Base-by-base conservation (phyloP, 371 early-diverging fungal genomes). In the Mortierella sp. region DNA sequence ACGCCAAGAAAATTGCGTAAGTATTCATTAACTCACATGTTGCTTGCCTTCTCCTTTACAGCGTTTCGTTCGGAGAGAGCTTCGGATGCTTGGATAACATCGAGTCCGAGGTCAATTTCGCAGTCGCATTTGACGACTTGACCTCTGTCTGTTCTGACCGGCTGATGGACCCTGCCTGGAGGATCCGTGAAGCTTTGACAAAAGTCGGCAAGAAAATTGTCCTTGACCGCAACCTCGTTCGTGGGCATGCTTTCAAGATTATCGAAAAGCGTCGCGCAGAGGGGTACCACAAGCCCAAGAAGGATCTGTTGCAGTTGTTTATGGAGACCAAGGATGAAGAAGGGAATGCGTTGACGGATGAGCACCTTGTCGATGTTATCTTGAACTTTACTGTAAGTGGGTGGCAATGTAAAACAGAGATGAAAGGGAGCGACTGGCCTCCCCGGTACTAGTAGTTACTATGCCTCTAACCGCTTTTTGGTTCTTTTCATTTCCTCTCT, bases 231-330 rank as follows among this genome's bases (percentile, higher is more conserved):
- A 31, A 71, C 3, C 1, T 70, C 28, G 26, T 78, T 21, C 28
- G 63, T 14, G 13, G 45, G 0, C 44, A 70, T 19, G 72, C 73
- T 10, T 45, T 60, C 21, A 48, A 54, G 1, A 55, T 84, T 31
- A 78, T 84, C 31, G 74, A 75, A 31, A 73, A 75, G 47, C 80
- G 84, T 31, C 57, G 81, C n/a, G n/a, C 31, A 45, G 74, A 75
- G 10, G 84, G 79, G 1, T 72, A 42, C 34, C 89, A 89, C 8
- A 84, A 85, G 21, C 75, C 78, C 19, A 86, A 89, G 54, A 84
- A 78, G 54, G 94, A 94, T 83, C 82, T 94, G 1, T 83, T 94
- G 55, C 88, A 91, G 50, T 82, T 92, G 0, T 92, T 94, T 70
- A 90, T 93, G 92, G 84, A 88, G 34, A 83, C 88, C 19, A 81